Evolutionary conservation across 176 grass and related monocot species (phyloP).

Genomic region (Aegilops longissima): DNA sequence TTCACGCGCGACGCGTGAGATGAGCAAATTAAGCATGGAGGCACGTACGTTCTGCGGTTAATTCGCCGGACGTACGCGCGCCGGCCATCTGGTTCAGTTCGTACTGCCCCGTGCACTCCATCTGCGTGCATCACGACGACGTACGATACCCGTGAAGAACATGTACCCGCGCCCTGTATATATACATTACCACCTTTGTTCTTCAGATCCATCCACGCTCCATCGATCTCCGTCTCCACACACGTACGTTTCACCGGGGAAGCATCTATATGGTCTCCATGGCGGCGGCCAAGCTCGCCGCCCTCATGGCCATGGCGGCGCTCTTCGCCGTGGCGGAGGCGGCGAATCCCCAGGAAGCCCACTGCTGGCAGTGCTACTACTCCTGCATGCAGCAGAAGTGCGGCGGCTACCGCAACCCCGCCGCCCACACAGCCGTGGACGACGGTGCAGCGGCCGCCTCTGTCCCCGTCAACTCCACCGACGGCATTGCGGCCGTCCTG

Average conservation of each 20-base stretch:
- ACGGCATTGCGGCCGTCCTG: neutral
- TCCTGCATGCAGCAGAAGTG: constrained; percentile 23
- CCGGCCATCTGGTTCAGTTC: neutral
- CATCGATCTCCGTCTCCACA: neutral
- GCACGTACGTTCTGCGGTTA: neutral
- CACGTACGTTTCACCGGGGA: neutral
- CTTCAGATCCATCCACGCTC: neutral
- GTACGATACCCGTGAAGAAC: neutral
- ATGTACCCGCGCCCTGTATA: neutral
- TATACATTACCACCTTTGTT: neutral
- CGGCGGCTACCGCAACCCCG: neutral
- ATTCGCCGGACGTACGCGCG: neutral
- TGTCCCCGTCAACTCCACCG: neutral
- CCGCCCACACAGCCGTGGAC: neutral
- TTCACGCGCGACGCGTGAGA: neutral
- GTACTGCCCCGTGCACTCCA: neutral
- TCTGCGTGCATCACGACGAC: neutral
- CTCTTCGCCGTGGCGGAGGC: neutral
- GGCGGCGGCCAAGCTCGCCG: neutral
- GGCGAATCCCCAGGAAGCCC: neutral
- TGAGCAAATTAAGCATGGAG: neutral
- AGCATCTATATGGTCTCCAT: neutral
- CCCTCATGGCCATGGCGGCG: neutral
- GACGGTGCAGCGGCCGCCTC: neutral
- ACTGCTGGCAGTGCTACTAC: constrained; percentile 24